phyloP scores from a whole-genome alignment of 768 basidiomycete species.

The Lactarius sp. region DNA sequence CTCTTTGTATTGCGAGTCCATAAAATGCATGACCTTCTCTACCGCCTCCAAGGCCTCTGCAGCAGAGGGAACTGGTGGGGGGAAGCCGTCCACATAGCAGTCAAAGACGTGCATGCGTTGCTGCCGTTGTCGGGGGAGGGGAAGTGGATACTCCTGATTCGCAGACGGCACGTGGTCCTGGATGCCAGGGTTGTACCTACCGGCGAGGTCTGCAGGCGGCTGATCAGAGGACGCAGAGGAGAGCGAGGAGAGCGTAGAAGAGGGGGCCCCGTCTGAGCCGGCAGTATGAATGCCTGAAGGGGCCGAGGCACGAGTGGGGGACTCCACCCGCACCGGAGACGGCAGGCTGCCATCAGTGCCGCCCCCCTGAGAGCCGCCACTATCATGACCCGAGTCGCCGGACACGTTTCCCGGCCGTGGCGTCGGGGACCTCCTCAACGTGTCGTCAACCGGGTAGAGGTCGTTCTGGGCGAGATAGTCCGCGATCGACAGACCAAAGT shows the following conservation, averaged over 20 bases:
- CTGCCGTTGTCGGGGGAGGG: conserved; percentile 17
- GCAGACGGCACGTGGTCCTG: conserved; percentile 20
- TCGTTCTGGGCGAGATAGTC: conserved; percentile 21
- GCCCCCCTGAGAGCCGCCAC: conserved; percentile 16
- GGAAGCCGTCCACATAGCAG: conserved; percentile 13
- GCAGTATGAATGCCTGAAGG: conserved; percentile 19
- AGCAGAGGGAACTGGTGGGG: conserved; percentile 34
- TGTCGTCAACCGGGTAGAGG: conserved; percentile 21
- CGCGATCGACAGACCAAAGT: conserved; percentile 22
- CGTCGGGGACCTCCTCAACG: conserved; percentile 22
- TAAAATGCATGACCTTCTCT: conserved; percentile 48
- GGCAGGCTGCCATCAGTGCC: conserved; percentile 18
- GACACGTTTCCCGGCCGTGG: conserved; percentile 21
- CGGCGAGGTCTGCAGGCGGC: conserved; percentile 16
- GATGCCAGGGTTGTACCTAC: conserved; percentile 16
- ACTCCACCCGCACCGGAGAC: conserved; percentile 13
- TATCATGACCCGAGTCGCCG: conserved; percentile 6
- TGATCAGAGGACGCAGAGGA: conserved; percentile 21
- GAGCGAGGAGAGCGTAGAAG: conserved; percentile 20
- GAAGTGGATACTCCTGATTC: conserved; percentile 16
- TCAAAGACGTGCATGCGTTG: conserved; percentile 24
- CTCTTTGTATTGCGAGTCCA: conserved; percentile 43
- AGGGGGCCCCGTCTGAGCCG: conserved; percentile 14
- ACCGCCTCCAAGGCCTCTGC: conserved; percentile 51
- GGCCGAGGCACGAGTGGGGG: conserved; percentile 11